phyloP scores from a whole-genome alignment of 768 basidiomycete genomes.

The Kwoniella bestiolae region DNA sequence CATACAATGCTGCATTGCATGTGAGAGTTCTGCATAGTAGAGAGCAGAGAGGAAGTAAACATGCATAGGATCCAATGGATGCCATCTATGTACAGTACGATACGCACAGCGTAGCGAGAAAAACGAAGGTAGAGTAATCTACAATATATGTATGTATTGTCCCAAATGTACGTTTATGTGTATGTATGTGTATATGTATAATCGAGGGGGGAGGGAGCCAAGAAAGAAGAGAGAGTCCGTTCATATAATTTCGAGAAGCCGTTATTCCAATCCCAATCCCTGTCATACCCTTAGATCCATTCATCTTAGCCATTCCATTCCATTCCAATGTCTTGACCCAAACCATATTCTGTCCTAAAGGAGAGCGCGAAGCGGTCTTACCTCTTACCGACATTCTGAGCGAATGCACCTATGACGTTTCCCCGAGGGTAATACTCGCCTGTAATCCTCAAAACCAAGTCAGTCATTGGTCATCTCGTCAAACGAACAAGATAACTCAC shows the following conservation, averaged over 20 bases:
- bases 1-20: too few relatives aligned
- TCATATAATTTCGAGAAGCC: too few relatives aligned
- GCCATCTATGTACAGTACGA: not conserved
- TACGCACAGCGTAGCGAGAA: not conserved
- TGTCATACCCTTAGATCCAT: not conserved
- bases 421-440: slow-evolving; percentile 35
- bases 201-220: too few relatives aligned
- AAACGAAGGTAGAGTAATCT: not conserved
- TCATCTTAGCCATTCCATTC: not conserved
- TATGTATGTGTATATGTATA: too few relatives aligned
- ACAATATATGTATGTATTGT: not conserved
- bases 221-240: too few relatives aligned
- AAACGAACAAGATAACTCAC: slow-evolving; percentile 6
- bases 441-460: not conserved
- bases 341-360: not conserved
- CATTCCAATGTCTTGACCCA: not conserved
- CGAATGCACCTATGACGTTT: slow-evolving; percentile 29
- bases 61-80: not conserved
- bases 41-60: not conserved
- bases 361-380: not conserved
- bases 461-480: not conserved
- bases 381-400: slow-evolving; percentile 20
- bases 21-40: too few relatives aligned
- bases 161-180: not conserved
- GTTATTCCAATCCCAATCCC: too few relatives aligned